Evolutionary conservation across 148 eudicot genomes (phyloP).

Genomic region (Camellia japonica): DNA sequence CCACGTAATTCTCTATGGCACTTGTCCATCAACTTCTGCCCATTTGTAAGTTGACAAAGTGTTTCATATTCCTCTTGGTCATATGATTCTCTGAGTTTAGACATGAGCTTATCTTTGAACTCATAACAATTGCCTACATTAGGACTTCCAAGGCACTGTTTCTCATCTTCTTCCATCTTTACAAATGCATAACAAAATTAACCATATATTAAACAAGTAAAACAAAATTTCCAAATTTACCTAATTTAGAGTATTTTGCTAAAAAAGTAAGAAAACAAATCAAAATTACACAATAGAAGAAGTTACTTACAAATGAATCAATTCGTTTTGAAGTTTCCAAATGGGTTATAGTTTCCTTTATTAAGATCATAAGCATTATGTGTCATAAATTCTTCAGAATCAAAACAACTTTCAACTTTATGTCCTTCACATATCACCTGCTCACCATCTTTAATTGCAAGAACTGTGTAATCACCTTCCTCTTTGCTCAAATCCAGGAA

Average conservation of each 20-base stretch:
- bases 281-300: not conserved
- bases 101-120: slow-evolving; percentile 22
- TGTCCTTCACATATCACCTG: too few relatives aligned
- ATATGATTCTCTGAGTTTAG: slow-evolving; percentile 22
- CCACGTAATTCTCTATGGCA: slow-evolving; percentile 28
- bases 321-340: not conserved
- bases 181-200: not conserved
- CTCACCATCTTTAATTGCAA: too few relatives aligned
- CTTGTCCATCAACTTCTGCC: slow-evolving; percentile 16
- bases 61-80: slow-evolving; percentile 28
- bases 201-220: too few relatives aligned
- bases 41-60: slow-evolving; percentile 19
- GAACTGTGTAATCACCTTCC: too few relatives aligned
- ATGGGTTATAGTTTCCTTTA: slow-evolving; percentile 11
- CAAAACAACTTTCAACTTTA: too few relatives aligned
- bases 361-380: slow-evolving; percentile 5
- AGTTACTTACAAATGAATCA: slow-evolving; percentile 25
- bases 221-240: not conserved
- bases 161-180: slow-evolving; percentile 14
- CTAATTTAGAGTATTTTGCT: not conserved
- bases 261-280: not conserved
- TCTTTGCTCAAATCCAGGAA: too few relatives aligned
- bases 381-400: not conserved
- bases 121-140: not conserved
- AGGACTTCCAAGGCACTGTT: slow-evolving; percentile 6